Percentiles rank a stretch among this genome's conserved stretches.
These are phyloP conservation scores for Purshia tridentata DNA, from an alignment of 306 rosid species.

Conservation along the genomic window DNA sequence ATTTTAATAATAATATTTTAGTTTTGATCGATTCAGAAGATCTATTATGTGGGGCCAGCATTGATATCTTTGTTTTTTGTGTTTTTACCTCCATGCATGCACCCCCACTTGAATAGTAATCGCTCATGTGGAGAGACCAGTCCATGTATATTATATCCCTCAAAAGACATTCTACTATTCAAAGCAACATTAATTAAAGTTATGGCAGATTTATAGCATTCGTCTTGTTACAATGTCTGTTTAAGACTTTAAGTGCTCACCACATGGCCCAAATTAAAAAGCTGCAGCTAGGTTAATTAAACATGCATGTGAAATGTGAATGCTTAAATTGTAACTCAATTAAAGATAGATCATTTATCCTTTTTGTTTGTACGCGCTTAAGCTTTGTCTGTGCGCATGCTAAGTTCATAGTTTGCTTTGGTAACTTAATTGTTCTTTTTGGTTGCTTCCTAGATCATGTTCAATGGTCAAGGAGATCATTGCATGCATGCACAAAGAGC, in stretches of 20 bases:
- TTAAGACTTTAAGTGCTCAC: too few species aligned
- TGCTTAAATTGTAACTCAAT: too few species aligned
- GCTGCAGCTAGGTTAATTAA: too few species aligned
- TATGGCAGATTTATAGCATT: too few species aligned
- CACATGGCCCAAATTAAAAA: too few species aligned
- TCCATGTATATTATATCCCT: slow-evolving; percentile 32
- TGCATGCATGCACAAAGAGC: background rate
- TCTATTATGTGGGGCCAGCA: slow-evolving; percentile 8
- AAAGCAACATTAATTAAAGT: background rate
- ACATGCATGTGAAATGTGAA: background rate
- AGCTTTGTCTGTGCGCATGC: slow-evolving; percentile 35
- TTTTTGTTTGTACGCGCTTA: slow-evolving; percentile 19
- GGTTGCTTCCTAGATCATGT: background rate
- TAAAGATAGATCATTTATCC: background rate
- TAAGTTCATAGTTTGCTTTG: slow-evolving; percentile 8
- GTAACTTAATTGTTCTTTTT: background rate
- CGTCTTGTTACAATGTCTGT: too few species aligned
- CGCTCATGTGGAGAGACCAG: slow-evolving; percentile 32
- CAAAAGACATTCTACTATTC: slow-evolving; percentile 45
- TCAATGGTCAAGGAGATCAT: background rate
- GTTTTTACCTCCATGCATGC: background rate
- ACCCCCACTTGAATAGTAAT: slow-evolving; percentile 3
- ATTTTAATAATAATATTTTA: background rate
- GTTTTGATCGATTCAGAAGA: slow-evolving; percentile 8
- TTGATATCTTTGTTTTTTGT: background rate